A percentile compares a stretch with the other conserved stretches of the same genome.
Conservation (phyloP, 2,329 filamentous ascomycete species). For the Paracoccidioides brasiliensis region DNA sequence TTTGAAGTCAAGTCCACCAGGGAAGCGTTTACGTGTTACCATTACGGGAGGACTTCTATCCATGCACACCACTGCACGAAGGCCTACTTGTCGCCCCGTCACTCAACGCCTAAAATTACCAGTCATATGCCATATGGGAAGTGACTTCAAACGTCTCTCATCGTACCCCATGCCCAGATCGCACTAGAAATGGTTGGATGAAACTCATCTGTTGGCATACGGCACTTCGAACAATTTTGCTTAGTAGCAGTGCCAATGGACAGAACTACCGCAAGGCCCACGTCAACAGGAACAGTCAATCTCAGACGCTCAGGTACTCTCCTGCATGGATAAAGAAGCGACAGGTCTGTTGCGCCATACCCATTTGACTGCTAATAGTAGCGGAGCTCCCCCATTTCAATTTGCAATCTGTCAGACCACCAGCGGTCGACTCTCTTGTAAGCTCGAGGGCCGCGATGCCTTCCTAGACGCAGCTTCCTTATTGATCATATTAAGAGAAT, state of each 20-base stretch:
- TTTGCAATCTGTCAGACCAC: conserved; percentile 8
- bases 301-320: background rate
- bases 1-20: too few relatives aligned
- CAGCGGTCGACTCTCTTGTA: conserved; percentile 5
- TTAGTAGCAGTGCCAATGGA: background rate
- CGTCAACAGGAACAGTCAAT: background rate
- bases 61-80: conserved; percentile 6
- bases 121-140: conserved; percentile 8
- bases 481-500: conserved; percentile 6
- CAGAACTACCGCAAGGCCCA: background rate
- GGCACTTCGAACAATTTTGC: background rate
- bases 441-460: conserved; percentile 7
- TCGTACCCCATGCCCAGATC: background rate
- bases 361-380: background rate
- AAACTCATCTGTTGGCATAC: background rate
- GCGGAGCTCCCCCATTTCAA: background rate
- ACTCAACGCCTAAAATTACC: background rate
- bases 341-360: background rate
- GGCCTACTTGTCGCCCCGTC: conserved; percentile 4
- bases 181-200: background rate
- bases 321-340: background rate
- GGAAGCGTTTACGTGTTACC: background rate
- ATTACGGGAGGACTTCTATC: conserved; percentile 6
- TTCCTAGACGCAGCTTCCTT: conserved; percentile 9
- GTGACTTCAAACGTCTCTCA: background rate